Base-by-base conservation (phyloP, 192 early-diverging fungal genomes). In the Chytriomyces sp. region DNA sequence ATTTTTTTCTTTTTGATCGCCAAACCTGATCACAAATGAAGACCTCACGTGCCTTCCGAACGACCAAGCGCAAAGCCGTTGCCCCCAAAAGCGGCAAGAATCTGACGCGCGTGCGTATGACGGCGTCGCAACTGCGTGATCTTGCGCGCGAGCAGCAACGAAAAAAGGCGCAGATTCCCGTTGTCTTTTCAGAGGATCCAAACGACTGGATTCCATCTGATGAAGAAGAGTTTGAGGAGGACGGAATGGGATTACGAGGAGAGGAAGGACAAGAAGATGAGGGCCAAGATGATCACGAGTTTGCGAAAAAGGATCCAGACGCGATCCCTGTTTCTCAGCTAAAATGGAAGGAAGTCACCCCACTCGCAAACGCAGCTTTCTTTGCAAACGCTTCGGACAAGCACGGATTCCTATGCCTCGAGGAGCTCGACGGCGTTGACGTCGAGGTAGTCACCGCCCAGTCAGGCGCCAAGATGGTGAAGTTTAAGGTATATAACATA, bases 391-490 rank as follows among this genome's bases (percentile, higher is more conserved):
- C 56, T 17, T 4, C 52, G 40, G 60, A 84, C 7, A 81, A 84
- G 25, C 80, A 78, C 58, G 83, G 81, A 40, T 92, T 98, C 76
- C 55, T 95, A 22, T 89, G 89, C 53, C 82, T 98, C 39, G 93
- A 98, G 75, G 96, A 98, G 62, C 76, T 95, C 30, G 90, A 92
- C 34, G 92, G 87, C 57, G 89, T 96, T 8, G 91, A 94, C 74
- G 88, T 94, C 32, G 85, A 85, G 37, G 90, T 88, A 77, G 86
- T 92, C 53, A 84, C 86, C 7, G 85, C 83, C 39, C 78, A 81
- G 14, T 66, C 73, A 0, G 87, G 88, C 5, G 91, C 92, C 41
- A 88, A 85, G 44, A 83, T 90, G 0, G 78, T 92, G 37, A 90
- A 88, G 64, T 92, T 95, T 72, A 84, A 89, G 86, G 90, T 90